Evolutionary conservation across 1,284 basidiomycete genomes (phyloP).

Genomic region (Microbotryomycetes sp.): DNA sequence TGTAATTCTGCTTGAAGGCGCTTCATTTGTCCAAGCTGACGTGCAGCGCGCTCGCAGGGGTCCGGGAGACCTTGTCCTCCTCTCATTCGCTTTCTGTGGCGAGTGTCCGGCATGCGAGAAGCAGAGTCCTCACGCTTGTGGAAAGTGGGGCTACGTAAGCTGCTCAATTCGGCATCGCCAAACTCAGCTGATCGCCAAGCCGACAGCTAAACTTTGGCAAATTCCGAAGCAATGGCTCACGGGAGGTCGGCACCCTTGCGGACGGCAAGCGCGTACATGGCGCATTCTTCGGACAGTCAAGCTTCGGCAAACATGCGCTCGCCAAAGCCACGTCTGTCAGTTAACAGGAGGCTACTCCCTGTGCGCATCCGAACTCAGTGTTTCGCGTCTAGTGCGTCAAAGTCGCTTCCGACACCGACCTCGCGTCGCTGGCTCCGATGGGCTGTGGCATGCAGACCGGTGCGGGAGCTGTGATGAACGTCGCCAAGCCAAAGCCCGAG

Average conservation of each 20-base stretch:
- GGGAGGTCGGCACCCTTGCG: neutral
- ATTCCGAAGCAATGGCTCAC: neutral
- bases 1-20: no score
- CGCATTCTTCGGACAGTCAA: constrained; percentile 5
- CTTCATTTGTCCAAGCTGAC: neutral
- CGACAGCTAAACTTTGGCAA: neutral
- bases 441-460: constrained; percentile 14
- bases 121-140: neutral
- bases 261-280: neutral
- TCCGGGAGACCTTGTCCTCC: neutral
- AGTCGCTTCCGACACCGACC: constrained; percentile 20
- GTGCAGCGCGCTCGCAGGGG: neutral
- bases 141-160: neutral
- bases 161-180: neutral
- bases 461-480: constrained; percentile 15
- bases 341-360: neutral
- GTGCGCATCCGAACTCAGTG: neutral
- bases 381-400: constrained; percentile 5
- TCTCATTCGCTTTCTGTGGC: neutral
- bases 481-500: constrained; percentile 12
- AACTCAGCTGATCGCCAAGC: neutral
- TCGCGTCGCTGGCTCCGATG: constrained; percentile 23
- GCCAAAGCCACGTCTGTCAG: constrained; percentile 1
- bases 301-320: constrained; percentile 2
- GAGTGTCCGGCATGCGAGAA: neutral